Evolutionary conservation across 2,329 filamentous ascomycete species (phyloP).

Genomic region (Penicillium sp.): DNA sequence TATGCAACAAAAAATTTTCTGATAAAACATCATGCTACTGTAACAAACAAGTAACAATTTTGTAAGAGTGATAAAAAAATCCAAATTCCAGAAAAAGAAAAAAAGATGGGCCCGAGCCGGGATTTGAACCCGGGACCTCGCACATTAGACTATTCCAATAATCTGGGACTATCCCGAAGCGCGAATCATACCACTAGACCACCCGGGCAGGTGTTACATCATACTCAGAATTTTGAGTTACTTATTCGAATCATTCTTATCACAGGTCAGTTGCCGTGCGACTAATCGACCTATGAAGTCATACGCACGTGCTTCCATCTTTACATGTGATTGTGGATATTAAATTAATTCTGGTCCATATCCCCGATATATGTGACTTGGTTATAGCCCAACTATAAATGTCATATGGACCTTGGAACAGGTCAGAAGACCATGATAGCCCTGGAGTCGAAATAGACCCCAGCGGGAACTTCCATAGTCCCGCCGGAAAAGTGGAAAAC

Average conservation of each 20-base stretch:
- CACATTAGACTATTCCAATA: not conserved
- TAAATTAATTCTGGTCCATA: not conserved
- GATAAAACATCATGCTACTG: no score
- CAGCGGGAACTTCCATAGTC: constrained; percentile 13
- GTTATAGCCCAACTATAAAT: no score
- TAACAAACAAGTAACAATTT: no score
- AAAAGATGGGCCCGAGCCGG: not conserved
- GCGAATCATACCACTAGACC: not conserved
- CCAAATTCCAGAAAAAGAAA: not conserved
- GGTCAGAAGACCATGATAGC: not conserved
- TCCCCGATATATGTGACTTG: not conserved
- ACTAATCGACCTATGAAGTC: not conserved
- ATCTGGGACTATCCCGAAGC: not conserved
- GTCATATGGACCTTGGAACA: not conserved
- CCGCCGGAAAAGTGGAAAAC: constrained; percentile 21
- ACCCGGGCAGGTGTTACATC: not conserved
- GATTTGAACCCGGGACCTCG: not conserved
- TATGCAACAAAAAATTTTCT: no score
- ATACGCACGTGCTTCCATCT: not conserved
- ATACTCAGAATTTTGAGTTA: not conserved
- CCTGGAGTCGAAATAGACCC: no score
- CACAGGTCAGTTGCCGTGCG: no score
- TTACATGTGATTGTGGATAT: not conserved
- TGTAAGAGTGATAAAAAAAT: not conserved
- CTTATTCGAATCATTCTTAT: not conserved